These are phyloP conservation scores for Diaporthe nobilis DNA, from an alignment of 2,329 filamentous ascomycete genomes.

Conservation along the genomic window DNA sequence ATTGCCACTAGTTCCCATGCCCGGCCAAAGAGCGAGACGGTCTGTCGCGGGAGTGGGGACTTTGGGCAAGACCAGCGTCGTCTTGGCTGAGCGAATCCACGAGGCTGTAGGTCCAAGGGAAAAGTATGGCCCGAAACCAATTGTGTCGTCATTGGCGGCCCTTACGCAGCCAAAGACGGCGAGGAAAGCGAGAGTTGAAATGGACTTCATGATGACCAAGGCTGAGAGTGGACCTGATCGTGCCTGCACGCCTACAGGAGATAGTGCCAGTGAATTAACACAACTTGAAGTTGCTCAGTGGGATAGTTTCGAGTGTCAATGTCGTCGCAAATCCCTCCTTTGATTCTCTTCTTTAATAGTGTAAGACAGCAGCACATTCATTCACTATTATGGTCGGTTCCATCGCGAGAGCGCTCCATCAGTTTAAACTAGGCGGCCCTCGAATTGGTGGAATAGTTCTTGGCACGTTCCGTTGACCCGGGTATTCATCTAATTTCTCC, in stretches of 20 bases:
- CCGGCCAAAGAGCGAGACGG: slow-evolving; percentile 21
- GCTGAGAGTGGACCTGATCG: not conserved
- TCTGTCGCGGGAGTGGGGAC: not conserved
- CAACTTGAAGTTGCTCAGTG: too few species aligned
- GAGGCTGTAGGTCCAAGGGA: slow-evolving; percentile 25
- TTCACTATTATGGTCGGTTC: not conserved
- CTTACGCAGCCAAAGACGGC: not conserved
- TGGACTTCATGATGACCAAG: not conserved
- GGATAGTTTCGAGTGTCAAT: not conserved
- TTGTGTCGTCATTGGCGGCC: not conserved
- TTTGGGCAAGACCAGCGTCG: slow-evolving; percentile 27
- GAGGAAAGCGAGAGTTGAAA: not conserved
- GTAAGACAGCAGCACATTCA: not conserved
- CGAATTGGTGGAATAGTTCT: slow-evolving; percentile 19
- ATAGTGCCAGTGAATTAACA: not conserved
- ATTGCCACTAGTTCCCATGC: slow-evolving; percentile 26
- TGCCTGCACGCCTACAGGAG: not conserved
- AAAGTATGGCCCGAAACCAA: slow-evolving; percentile 26
- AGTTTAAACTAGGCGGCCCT: not conserved
- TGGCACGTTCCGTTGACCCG: not conserved
- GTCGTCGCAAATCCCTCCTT: not conserved
- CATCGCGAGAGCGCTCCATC: not conserved
- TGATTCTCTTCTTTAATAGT: not conserved
- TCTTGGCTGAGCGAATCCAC: slow-evolving; percentile 29
- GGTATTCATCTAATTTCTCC: slow-evolving; percentile 13